phyloP scores from a whole-genome alignment of 768 basidiomycete species.

The Boletus sp. region DNA sequence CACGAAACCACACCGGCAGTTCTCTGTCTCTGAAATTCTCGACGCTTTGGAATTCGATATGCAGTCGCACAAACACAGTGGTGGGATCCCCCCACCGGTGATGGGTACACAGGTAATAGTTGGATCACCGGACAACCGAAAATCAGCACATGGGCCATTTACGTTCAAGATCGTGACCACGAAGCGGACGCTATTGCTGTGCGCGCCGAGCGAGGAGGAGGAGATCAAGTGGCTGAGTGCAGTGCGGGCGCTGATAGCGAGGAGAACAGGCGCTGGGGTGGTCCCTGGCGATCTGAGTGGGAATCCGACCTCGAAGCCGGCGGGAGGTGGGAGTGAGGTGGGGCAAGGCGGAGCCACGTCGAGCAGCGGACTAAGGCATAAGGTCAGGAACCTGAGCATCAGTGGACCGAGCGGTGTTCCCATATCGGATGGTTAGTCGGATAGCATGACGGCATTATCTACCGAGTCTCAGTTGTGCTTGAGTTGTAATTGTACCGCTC shows the following conservation, averaged over 20 bases:
- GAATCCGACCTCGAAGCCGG: conserved; percentile 14
- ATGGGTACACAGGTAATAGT: conserved; percentile 35
- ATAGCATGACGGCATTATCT: conserved; percentile 22
- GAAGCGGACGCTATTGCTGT: conserved; percentile 83
- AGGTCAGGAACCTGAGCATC: conserved; percentile 48
- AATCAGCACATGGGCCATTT: conserved; percentile 47
- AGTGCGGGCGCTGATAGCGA: conserved; percentile 84
- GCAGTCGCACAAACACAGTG: conserved; percentile 49
- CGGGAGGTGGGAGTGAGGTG: conserved; percentile 11
- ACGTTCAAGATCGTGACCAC: conserved; percentile 98
- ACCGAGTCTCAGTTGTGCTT: conserved; percentile 2
- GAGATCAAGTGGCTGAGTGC: conserved; percentile 99
- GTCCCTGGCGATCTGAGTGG: conserved; percentile 46
- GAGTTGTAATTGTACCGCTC: conserved; percentile 16
- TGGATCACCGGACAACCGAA: conserved; percentile 38
- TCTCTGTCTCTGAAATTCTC: conserved; percentile 80
- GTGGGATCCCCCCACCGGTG: conserved; percentile 31
- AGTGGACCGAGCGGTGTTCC: conserved; percentile 33
- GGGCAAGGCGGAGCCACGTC: conserved; percentile 27
- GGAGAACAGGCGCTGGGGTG: conserved; percentile 53
- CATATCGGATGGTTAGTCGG: conserved; percentile 21
- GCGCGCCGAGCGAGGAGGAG: conserved; percentile 95
- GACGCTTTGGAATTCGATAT: conserved; percentile 90
- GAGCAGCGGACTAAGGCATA: conserved; percentile 41
- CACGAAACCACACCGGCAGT: conserved; percentile 81